phyloP scores from a whole-genome alignment of 148 eudicot genomes.

The Oxyria digyna region DNA sequence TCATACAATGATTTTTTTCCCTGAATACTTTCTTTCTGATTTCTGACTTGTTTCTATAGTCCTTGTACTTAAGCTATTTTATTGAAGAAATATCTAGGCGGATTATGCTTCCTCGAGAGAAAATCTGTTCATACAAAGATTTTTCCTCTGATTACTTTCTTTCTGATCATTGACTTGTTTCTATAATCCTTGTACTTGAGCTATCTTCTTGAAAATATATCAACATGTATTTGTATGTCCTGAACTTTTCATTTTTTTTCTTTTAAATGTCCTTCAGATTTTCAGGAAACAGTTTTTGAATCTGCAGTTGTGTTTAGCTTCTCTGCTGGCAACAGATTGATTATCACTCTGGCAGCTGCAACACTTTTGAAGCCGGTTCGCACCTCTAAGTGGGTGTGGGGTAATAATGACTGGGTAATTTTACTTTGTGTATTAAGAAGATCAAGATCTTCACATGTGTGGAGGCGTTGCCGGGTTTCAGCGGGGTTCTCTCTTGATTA shows the following conservation, averaged over 20 bases:
- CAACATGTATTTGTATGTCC: not conserved
- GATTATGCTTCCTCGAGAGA: not conserved
- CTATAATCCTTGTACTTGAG: not conserved
- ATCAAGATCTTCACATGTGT: conserved; percentile 78
- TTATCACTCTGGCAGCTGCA: conserved; percentile 94
- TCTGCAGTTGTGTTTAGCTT: conserved; percentile 16
- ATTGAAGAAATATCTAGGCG: not conserved
- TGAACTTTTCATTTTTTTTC: not conserved
- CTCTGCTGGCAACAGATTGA: conserved; percentile 26
- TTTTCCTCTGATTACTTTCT: not conserved
- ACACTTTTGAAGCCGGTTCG: conserved; percentile 49
- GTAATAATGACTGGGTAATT: conserved; percentile 43
- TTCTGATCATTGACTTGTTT: not conserved
- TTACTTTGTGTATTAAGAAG: conserved; percentile 55
- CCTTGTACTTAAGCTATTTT: not conserved
- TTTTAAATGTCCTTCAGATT: not conserved
- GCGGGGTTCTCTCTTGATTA: conserved; percentile 77
- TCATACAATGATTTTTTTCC: not conserved
- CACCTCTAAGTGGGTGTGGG: conserved; percentile 92
- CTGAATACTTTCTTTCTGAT: not conserved
- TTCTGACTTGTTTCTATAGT: not conserved
- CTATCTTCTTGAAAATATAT: not conserved
- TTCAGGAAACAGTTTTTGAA: conserved; percentile 30
- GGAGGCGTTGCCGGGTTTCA: conserved; percentile 87
- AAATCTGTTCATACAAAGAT: not conserved